Percentiles rank a stretch among this genome's conserved stretches.
phyloP scores from a whole-genome alignment of 2,329 filamentous ascomycete species.

The Alternaria alternata region DNA sequence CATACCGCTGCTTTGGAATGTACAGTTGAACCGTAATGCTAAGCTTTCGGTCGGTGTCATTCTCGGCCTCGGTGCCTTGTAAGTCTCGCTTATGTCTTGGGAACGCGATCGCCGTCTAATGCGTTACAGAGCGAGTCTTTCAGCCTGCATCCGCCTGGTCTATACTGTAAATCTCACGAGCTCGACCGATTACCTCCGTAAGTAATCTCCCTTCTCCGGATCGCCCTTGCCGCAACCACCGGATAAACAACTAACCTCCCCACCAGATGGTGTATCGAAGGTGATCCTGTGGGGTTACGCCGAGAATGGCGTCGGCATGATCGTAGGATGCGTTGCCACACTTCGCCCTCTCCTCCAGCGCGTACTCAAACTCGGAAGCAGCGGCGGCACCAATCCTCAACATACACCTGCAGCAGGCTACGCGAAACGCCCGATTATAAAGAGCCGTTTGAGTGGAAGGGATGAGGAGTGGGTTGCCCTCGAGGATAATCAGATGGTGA shows the following conservation, averaged over 20 bases:
- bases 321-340: constrained; percentile 17
- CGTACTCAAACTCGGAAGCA: constrained; percentile 16
- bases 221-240: not conserved
- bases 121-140: constrained; percentile 10
- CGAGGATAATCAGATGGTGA: constrained; percentile 10
- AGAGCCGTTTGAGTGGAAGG: constrained; percentile 13
- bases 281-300: constrained; percentile 17
- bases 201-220: not conserved
- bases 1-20: constrained; percentile 17
- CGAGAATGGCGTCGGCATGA: constrained; percentile 14
- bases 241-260: not conserved
- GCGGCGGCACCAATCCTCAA: constrained; percentile 3
- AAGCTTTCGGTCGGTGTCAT: constrained; percentile 19
- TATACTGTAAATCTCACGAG: constrained; percentile 15
- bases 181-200: constrained; percentile 12
- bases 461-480: constrained; percentile 17
- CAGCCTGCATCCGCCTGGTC: constrained; percentile 16
- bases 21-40: constrained; percentile 15
- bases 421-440: constrained; percentile 11
- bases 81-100: constrained; percentile 12
- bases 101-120: constrained; percentile 8
- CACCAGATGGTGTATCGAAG: constrained; percentile 11
- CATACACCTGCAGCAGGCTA: constrained; percentile 11
- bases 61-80: constrained; percentile 19
- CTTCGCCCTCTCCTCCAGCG: constrained; percentile 15